A percentile compares a stretch with the other conserved stretches of the same genome.
phyloP scores from a whole-genome alignment of 2,329 filamentous ascomycete species.

The Fusarium pininemorale region DNA sequence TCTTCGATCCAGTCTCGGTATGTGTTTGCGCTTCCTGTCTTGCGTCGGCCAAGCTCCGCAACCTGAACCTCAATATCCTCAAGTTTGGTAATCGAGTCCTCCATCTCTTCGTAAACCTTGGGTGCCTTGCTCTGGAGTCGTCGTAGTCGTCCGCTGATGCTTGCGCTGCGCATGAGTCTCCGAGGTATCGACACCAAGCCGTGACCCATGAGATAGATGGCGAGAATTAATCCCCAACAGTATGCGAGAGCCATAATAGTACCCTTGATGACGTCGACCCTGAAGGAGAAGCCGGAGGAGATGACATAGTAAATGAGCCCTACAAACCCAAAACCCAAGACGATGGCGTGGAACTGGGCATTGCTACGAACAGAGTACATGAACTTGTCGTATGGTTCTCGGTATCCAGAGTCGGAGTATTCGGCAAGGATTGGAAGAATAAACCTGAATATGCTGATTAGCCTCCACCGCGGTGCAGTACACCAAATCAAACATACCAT shows the following conservation, averaged over 20 bases:
- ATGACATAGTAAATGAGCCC: constrained; percentile 87
- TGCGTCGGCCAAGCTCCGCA: constrained; percentile 79
- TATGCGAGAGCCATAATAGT: constrained; percentile 94
- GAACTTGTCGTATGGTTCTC: constrained; percentile 82
- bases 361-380: constrained; percentile 88
- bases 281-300: constrained; percentile 76
- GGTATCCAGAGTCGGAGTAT: constrained; percentile 93
- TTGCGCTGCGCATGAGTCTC: constrained; percentile 80
- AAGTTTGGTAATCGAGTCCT: constrained; percentile 81
- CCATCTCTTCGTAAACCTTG: constrained; percentile 84
- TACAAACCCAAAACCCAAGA: constrained; percentile 74
- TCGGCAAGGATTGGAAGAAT: constrained; percentile 93
- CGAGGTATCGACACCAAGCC: constrained; percentile 91
- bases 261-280: constrained; percentile 72
- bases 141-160: constrained; percentile 76
- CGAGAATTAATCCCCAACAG: constrained; percentile 89
- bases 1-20: constrained; percentile 98
- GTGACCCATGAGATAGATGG: constrained; percentile 98
- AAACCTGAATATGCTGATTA: constrained; percentile 64
- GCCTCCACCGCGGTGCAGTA: not conserved
- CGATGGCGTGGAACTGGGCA: constrained; percentile 85
- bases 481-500: constrained; percentile 67
- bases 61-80: constrained; percentile 87
- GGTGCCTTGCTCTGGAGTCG: constrained; percentile 83
- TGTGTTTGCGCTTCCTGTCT: constrained; percentile 77